A percentile compares a stretch with the other conserved stretches of the same genome.
These are phyloP conservation scores for Picea abies DNA, from an alignment of 83 land plant genomes.

Conservation along the genomic window DNA sequence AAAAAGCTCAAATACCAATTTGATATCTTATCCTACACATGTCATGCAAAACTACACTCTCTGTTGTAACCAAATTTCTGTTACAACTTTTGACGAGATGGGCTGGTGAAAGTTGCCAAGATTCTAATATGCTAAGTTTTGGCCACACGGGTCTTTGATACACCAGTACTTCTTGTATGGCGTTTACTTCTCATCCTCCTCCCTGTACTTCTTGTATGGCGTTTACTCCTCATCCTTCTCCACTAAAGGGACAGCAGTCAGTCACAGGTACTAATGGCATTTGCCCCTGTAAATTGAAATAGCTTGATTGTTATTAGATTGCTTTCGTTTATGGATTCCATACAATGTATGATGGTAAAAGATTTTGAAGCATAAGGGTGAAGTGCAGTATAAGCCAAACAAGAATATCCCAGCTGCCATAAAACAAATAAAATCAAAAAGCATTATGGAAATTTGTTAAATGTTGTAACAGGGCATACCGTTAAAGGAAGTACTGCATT, in stretches of 20 bases:
- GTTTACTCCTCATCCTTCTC: not conserved
- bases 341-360: too few species aligned
- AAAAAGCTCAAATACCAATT: too few species aligned
- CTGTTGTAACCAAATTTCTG: not conserved
- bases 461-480: not conserved
- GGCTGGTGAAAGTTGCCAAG: not conserved
- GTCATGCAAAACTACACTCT: not conserved
- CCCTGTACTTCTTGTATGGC: not conserved
- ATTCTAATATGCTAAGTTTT: not conserved
- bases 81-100: too few species aligned
- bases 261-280: not conserved
- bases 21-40: too few species aligned
- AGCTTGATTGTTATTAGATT: too few species aligned
- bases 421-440: not conserved
- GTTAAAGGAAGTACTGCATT: not conserved
- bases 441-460: not conserved
- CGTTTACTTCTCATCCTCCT: not conserved
- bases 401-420: not conserved
- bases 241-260: not conserved
- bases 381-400: constrained; percentile 17
- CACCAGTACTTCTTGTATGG: not conserved
- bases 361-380: not conserved
- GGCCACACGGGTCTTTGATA: constrained; percentile 1
- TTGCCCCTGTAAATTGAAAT: not conserved
- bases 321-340: too few species aligned